Conservation (phyloP, 371 early-diverging fungal genomes). For the Rhizopus stolonifer region DNA sequence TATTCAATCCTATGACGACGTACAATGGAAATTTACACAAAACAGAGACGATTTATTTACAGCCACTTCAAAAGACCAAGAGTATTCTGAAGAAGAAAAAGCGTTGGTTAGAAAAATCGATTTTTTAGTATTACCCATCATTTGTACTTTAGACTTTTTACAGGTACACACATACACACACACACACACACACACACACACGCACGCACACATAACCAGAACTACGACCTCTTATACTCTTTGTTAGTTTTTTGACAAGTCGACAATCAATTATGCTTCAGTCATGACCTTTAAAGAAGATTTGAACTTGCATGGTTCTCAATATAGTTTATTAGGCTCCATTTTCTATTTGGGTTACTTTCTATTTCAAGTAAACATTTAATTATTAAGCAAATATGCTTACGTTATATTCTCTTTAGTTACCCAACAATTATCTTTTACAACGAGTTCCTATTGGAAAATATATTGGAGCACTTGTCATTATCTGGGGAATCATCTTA, state of each 20-base stretch:
- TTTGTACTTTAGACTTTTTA: constrained; percentile 39
- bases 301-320: constrained; percentile 9
- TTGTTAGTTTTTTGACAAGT: constrained; percentile 23
- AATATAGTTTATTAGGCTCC: constrained; percentile 23
- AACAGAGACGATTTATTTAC: constrained; percentile 25
- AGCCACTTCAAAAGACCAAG: constrained; percentile 6
- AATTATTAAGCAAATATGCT: neutral
- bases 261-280: constrained; percentile 23
- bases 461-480: constrained; percentile 30
- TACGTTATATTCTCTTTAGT: constrained; percentile 12
- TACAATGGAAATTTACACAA: constrained; percentile 20
- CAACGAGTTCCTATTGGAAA: constrained; percentile 32
- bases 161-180: constrained; percentile 24
- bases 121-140: constrained; percentile 31
- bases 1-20: neutral
- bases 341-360: constrained; percentile 36
- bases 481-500: constrained; percentile 30
- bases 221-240: neutral
- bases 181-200: neutral
- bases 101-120: constrained; percentile 40
- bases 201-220: too few relatives aligned
- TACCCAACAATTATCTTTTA: constrained; percentile 39
- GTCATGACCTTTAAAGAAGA: constrained; percentile 17
- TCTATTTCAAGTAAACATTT: constrained; percentile 26
- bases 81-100: constrained; percentile 35